Conservation (phyloP, 345 rosid genomes). For the Physaria fendleri region DNA sequence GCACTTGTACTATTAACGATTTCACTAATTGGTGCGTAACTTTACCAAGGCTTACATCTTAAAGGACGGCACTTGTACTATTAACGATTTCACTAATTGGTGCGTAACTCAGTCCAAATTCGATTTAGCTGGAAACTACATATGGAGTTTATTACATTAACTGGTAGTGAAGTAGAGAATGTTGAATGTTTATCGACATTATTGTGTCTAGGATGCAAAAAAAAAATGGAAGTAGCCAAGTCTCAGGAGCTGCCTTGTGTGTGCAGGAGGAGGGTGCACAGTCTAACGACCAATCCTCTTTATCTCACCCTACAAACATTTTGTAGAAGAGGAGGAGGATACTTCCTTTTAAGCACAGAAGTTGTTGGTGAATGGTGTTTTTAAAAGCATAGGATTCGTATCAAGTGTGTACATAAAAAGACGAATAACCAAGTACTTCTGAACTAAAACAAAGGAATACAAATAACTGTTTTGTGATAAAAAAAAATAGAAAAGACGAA, state of each 20-base stretch:
- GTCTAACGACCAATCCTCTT: slow-evolving; percentile 10
- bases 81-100: slow-evolving; percentile 7
- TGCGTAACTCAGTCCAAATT: slow-evolving; percentile 5
- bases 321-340: slow-evolving; percentile 20
- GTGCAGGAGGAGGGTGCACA: not conserved
- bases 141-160: not conserved
- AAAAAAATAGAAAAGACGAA: not conserved
- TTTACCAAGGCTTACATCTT: not conserved
- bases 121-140: not conserved
- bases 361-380: not conserved
- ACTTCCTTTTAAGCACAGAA: slow-evolving; percentile 17
- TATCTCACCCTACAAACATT: slow-evolving; percentile 1
- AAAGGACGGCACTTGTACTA: slow-evolving; percentile 4
- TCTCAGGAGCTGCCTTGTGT: slow-evolving; percentile 20
- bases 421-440: not conserved
- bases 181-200: not conserved
- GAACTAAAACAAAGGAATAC: not conserved
- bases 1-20: not conserved
- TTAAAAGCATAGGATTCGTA: not conserved
- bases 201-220: slow-evolving; percentile 5
- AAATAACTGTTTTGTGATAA: not conserved
- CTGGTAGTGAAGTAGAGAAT: not conserved
- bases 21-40: not conserved
- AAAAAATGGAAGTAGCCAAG: slow-evolving; percentile 7
- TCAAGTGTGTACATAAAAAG: not conserved